Base-by-base conservation (phyloP, 2,329 filamentous ascomycete genomes). In the Bisporella sp. region DNA sequence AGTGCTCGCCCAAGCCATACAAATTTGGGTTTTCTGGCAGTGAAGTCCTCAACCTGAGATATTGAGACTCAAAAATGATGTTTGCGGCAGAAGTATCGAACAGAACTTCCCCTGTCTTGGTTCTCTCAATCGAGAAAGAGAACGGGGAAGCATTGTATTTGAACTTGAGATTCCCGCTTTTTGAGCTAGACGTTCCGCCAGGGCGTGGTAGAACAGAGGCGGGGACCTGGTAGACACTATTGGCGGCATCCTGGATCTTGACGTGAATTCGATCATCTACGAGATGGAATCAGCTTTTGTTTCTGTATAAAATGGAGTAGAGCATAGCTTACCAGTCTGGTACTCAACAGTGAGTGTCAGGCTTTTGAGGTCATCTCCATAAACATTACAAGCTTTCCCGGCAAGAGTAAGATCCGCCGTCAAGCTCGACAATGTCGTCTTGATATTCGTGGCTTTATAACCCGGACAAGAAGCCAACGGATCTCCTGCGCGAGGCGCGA, bases 1-100 rank as follows among this genome's bases (percentile, higher is more conserved):
- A 78, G 59, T 84, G 78, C 62, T 86, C 82, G 29, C 82, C 82
- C 9, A 85, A 69, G 5, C 82, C 82, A 60, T 86, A 86, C 6
- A 86, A 66, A 57, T 82, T 77, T 0, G 81, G 79, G 44, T 77
- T 68, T 2, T 73, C 62, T 0, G 82, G 81, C 5, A 85, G 67
- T 50, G 68, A 73, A 3, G 82, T 85, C 44, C 80, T 73, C 42
- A 85, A 67, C n/a, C 77, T 72, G 6, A 85, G 63, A 60, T 83
- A 86, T 61, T 86, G 81, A 31, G 74, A 74, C 62, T 85, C 77
- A 57, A 85, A 86, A 47, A 86, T 66, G 39, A 86, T 64, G 5
- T 71, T 69, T 11, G 73, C 73, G 2, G 71, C 77, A 5, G 76
- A 75, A 5, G 81, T 82, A 57, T 85, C 76, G 62, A 86, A 85